phyloP scores from a whole-genome alignment of 2,329 filamentous ascomycete genomes.

The Cryphonectria japonica region DNA sequence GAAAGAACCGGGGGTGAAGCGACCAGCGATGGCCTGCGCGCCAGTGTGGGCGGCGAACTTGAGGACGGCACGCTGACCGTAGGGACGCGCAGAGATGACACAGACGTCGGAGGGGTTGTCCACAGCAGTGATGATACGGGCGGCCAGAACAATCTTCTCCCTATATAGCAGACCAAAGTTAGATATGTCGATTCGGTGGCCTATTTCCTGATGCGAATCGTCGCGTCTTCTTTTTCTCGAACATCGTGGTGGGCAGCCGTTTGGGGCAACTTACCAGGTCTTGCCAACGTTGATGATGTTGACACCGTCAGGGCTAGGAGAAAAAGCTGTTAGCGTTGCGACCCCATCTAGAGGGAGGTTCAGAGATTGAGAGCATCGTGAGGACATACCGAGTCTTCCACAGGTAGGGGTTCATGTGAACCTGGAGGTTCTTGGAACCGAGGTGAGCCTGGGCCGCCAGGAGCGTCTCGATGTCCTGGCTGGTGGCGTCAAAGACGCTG shows the following conservation, averaged over 20 bases:
- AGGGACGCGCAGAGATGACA: constrained; percentile 99
- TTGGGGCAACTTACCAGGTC: constrained; percentile 77
- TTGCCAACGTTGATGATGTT: constrained; percentile 99
- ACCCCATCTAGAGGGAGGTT: background rate
- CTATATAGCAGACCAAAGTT: constrained; percentile 49
- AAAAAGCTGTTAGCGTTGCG: constrained; percentile 14
- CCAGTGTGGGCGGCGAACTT: constrained; percentile 99
- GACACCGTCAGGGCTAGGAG: constrained; percentile 91
- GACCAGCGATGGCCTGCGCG: constrained; percentile 96
- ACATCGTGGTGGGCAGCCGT: constrained; percentile 1
- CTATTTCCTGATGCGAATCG: background rate
- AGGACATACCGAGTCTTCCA: constrained; percentile 69
- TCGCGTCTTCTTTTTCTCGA: constrained; percentile 6
- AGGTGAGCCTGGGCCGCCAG: constrained; percentile 96
- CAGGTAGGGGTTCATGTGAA: constrained; percentile 99
- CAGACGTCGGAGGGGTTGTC: constrained; percentile 99
- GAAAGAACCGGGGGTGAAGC: constrained; percentile 99
- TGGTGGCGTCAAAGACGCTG: constrained; percentile 93
- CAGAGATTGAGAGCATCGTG: background rate
- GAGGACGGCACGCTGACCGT: constrained; percentile 98
- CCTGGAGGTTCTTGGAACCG: constrained; percentile 98
- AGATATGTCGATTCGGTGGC: background rate
- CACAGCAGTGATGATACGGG: constrained; percentile 97
- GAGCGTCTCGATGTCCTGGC: constrained; percentile 99
- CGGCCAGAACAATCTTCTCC: constrained; percentile 99